These are phyloP conservation scores for Corynespora cassiicola DNA, from an alignment of 2,329 filamentous ascomycete species.

Conservation along the genomic window DNA sequence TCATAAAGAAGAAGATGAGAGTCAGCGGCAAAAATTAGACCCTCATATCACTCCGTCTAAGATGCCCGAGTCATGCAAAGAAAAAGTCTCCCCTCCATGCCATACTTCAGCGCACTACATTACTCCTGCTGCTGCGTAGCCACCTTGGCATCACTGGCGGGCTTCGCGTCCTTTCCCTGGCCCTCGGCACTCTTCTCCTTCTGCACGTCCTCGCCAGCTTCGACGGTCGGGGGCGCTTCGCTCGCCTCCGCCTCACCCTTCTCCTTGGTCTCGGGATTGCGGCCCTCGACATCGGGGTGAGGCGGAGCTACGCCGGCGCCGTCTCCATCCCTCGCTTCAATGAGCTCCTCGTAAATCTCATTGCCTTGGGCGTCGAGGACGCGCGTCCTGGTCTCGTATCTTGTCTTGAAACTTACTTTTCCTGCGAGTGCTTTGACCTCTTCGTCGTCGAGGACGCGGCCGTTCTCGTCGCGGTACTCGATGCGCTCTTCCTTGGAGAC, in stretches of 20 bases:
- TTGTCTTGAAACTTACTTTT: slow-evolving; percentile 94
- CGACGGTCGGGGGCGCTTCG: slow-evolving; percentile 48
- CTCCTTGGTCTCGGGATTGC: slow-evolving; percentile 62
- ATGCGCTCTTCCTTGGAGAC: slow-evolving; percentile 76
- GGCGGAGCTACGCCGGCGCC: slow-evolving; percentile 54
- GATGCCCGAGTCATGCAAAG: too few species aligned
- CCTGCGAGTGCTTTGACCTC: slow-evolving; percentile 85
- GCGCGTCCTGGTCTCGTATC: slow-evolving; percentile 92
- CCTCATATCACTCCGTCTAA: too few species aligned
- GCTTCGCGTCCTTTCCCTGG: slow-evolving; percentile 41
- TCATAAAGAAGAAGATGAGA: too few species aligned
- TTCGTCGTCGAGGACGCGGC: slow-evolving; percentile 83
- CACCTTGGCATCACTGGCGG: slow-evolving; percentile 46
- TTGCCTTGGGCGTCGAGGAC: slow-evolving; percentile 81
- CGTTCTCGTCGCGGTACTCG: slow-evolving; percentile 94
- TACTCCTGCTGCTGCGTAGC: slow-evolving; percentile 37
- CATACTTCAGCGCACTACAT: slow-evolving; percentile 1
- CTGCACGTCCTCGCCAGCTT: slow-evolving; percentile 47
- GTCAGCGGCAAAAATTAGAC: too few species aligned
- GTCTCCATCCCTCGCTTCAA: slow-evolving; percentile 41
- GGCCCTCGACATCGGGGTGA: slow-evolving; percentile 64
- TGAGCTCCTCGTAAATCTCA: slow-evolving; percentile 65
- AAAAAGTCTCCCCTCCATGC: too few species aligned
- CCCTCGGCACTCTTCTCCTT: slow-evolving; percentile 54
- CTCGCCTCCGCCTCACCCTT: slow-evolving; percentile 48